Base-by-base conservation (phyloP, 495 filamentous ascomycete species). In the Pyrenula aspistea region DNA sequence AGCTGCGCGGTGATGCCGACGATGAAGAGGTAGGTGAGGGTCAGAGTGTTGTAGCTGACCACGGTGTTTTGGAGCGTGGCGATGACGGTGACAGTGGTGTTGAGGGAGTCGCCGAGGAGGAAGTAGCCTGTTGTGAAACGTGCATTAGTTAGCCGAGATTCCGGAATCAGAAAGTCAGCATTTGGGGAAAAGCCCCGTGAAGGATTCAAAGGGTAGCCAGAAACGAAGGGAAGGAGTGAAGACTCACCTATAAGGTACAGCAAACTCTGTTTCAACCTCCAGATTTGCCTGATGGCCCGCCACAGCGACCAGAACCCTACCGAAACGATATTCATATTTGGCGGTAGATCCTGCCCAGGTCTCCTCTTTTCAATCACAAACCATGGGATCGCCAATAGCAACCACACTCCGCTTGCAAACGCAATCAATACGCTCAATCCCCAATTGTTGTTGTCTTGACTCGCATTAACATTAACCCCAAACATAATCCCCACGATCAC, bases 11-110 rank as follows among this genome's bases (percentile, higher is more conserved):
- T 76, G 56, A 84, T 84, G 15, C 81, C 82, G 1, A 83, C 83
- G 24, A 85, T 77, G 15, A 84, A 62, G 12, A 85, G 73, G 55
- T 85, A 84, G 10, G 81, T 84, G 15, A 83, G 61, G 31, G 80
- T 67, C 20, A 84, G 63, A 1, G 81, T 81, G 58, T 83, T 81
- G 60, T 84, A 85, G 10, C 74, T 69, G 2, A 84, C 79, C 22
- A 85, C 75, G 24, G 63, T 69, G 59, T 85, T 86, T 61, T 86
- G 83, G 21, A 85, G 61, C 0, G 81, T 86, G 1, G 69, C 70
- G 51, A 85, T 80, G 36, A 86, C 81, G 1, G 82, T 84, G n/a
- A 85, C 81, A 12, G 82, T 85, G 1, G 83, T 86, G 59, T 84
- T 83, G 23, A 85, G 68, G 2, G 77, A 81, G 64, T 86, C 83